Conservation (phyloP, 257 asterid species). For the Asclepias syriaca region DNA sequence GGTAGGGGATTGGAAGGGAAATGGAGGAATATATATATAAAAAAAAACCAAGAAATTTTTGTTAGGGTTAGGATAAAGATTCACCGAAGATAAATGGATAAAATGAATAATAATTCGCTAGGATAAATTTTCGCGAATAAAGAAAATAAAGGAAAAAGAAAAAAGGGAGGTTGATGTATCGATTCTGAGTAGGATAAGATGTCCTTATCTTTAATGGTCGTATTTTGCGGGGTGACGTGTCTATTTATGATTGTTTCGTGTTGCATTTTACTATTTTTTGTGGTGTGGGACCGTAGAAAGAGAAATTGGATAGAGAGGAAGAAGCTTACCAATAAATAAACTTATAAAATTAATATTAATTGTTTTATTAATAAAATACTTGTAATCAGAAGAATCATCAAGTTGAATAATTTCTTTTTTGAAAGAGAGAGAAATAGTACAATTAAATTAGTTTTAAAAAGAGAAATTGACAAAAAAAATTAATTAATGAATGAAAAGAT, state of each 20-base stretch:
- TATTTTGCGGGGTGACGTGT: conserved; percentile 6
- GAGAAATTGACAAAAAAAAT: too few relatives aligned
- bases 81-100: not conserved
- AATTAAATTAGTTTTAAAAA: too few relatives aligned
- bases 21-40: not conserved
- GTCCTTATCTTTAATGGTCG: conserved; percentile 19
- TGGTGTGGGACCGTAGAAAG: conserved; percentile 6
- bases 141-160: not conserved
- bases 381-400: too few relatives aligned
- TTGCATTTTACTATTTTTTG: not conserved
- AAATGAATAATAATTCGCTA: not conserved
- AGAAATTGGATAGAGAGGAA: not conserved
- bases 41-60: not conserved
- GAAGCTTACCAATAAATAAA: not conserved
- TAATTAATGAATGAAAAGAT: too few relatives aligned
- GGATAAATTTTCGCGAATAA: not conserved
- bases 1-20: not conserved
- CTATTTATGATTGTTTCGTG: not conserved
- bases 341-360: too few relatives aligned
- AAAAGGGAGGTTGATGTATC: not conserved
- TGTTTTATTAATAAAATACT: too few relatives aligned
- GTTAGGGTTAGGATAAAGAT: not conserved
- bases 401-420: too few relatives aligned
- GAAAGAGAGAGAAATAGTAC: too few relatives aligned
- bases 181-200: not conserved